These are phyloP conservation scores for Trichophyton equinum DNA, from an alignment of 2,329 filamentous ascomycete genomes.

Conservation along the genomic window DNA sequence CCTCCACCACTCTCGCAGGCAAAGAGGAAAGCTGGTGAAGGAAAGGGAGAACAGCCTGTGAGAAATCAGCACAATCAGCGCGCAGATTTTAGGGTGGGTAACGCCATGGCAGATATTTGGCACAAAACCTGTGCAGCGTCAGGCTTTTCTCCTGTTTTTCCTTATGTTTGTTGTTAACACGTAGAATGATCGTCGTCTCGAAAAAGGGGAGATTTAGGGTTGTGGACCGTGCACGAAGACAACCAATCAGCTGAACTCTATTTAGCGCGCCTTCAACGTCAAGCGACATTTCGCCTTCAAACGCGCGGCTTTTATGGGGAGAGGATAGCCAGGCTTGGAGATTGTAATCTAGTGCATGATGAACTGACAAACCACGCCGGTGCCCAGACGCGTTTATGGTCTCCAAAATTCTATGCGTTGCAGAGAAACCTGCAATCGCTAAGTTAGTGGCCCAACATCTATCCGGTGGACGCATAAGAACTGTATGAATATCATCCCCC, in stretches of 20 bases:
- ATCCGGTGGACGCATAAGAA: slow-evolving; percentile 59
- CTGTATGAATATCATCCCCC: slow-evolving; percentile 42
- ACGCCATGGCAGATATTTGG: slow-evolving; percentile 42
- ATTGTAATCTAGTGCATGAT: not conserved
- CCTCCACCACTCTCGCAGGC: slow-evolving; percentile 51
- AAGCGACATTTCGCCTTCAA: not conserved
- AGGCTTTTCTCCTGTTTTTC: not conserved
- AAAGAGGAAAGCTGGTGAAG: slow-evolving; percentile 57
- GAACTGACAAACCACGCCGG: not conserved
- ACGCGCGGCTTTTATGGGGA: not conserved
- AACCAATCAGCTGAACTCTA: not conserved
- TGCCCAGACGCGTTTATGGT: slow-evolving; percentile 21
- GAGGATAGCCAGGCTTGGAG: not conserved
- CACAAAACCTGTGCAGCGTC: not conserved
- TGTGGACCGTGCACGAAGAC: slow-evolving; percentile 8
- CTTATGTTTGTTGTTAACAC: not conserved
- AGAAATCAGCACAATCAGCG: slow-evolving; percentile 63
- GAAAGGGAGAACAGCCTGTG: slow-evolving; percentile 62
- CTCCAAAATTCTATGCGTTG: slow-evolving; percentile 57
- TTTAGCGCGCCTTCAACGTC: not conserved
- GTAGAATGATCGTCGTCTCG: not conserved
- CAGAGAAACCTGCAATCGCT: slow-evolving; percentile 86
- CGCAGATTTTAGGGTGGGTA: slow-evolving; percentile 53
- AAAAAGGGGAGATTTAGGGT: not conserved
- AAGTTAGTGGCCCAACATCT: slow-evolving; percentile 88